These are phyloP conservation scores for Tardiomyces blankii DNA, from an alignment of 1,139 yeast genomes.

Conservation along the genomic window DNA sequence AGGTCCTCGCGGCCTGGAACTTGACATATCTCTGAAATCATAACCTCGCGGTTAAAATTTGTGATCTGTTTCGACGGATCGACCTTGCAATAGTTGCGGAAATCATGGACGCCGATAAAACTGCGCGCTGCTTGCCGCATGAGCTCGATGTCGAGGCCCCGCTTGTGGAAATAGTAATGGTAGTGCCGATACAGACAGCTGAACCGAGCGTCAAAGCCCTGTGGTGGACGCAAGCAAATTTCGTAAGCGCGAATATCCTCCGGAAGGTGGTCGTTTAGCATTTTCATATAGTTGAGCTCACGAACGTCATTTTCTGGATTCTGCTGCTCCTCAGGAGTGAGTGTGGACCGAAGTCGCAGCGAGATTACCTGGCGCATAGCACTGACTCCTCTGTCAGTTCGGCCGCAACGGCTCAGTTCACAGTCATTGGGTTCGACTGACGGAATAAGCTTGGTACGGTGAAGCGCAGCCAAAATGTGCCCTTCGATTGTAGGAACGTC, in stretches of 20 bases:
- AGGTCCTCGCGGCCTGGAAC: constrained; percentile 13
- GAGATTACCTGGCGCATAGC: constrained; percentile 95
- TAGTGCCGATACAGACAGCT: constrained; percentile 79
- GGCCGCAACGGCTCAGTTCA: constrained; percentile 81
- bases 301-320: constrained; percentile 42
- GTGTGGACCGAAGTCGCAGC: constrained; percentile 57
- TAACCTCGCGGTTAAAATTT: constrained; percentile 36
- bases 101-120: constrained; percentile 74
- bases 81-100: constrained; percentile 85
- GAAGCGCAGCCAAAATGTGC: constrained; percentile 57
- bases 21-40: constrained; percentile 14
- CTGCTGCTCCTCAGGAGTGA: constrained; percentile 47
- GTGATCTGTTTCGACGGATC: constrained; percentile 91
- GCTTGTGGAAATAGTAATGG: constrained; percentile 54
- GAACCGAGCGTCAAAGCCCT: constrained; percentile 82
- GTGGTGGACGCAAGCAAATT: constrained; percentile 73
- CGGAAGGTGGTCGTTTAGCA: constrained; percentile 71
- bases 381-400: constrained; percentile 95
- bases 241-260: constrained; percentile 74
- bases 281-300: constrained; percentile 68
- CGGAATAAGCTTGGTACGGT: constrained; percentile 55
- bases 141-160: constrained; percentile 45
- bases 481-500: constrained; percentile 85
- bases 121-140: constrained; percentile 62
- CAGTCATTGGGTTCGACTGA: constrained; percentile 48